Percentiles rank a stretch among this genome's conserved stretches.
phyloP scores from a whole-genome alignment of 305 asterid genomes.

The Coffea humblotiana region DNA sequence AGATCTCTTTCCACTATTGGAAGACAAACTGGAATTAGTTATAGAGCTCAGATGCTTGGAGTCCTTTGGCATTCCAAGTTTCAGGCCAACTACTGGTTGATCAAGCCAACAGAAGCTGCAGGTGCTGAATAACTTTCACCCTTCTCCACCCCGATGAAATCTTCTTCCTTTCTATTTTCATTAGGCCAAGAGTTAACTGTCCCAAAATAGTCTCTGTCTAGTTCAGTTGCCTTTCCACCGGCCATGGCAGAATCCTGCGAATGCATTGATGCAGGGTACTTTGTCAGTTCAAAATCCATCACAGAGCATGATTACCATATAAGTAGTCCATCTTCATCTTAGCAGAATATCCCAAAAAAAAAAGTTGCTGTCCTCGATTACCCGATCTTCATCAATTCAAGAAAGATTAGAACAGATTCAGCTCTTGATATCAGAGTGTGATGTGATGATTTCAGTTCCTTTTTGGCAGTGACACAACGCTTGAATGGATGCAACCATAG shows the following conservation, averaged over 20 bases:
- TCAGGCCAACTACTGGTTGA: slow-evolving; percentile 42
- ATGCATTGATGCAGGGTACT: neutral
- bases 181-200: neutral
- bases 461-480: neutral
- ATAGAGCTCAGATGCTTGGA: slow-evolving; percentile 40
- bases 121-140: neutral
- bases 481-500: neutral
- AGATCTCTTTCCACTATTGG: slow-evolving; percentile 25
- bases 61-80: slow-evolving; percentile 51
- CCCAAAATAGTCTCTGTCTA: neutral
- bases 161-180: neutral
- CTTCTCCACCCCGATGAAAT: neutral
- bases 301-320: neutral
- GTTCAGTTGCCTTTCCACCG: slow-evolving; percentile 1
- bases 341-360: neutral
- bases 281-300: neutral
- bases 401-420: neutral
- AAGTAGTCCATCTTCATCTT: neutral
- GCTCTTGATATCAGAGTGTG: neutral
- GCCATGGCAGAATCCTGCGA: neutral
- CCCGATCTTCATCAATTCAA: neutral
- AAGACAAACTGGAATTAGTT: slow-evolving; percentile 22
- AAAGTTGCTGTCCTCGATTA: neutral
- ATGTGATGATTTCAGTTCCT: neutral
- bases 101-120: slow-evolving; percentile 34